Base-by-base conservation (phyloP, 352 stramenopile species). In the Globisporangium paddicum region DNA sequence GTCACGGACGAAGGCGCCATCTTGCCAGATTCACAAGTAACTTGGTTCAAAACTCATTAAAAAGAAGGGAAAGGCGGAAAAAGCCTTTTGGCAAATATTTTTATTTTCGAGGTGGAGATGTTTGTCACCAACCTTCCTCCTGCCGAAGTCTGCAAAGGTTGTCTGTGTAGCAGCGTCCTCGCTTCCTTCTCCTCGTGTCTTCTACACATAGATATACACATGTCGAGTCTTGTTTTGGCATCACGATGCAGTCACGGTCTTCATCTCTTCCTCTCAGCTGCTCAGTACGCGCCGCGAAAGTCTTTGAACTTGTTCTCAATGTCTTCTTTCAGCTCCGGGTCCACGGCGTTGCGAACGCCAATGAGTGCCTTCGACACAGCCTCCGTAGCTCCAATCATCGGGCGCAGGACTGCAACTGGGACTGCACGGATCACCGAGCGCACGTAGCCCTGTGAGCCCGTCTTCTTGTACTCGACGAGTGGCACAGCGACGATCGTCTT, bases 291-390 rank as follows among this genome's bases (percentile, higher is more conserved):
- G 45, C 55, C 63, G 26, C 82, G 77, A 56, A 92, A 89, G 71
- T 95, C 84, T 77, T 96, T 96, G 59, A 95, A 96, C 70, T 96
- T 96, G 71, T 96, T 96, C 71, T 93, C 83, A 46, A 96, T 93
- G 64, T 96, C 85, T 59, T 96, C 86, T 63, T 93, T 96, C 41
- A 95, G 73, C 66, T 96, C 86, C 34, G 86, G 86, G 55, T 95
- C 85, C 52, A 96, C 85, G 3, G 80, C 82, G 56, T 96, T 96
- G 62, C 86, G 84, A 19, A 93, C 85, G 16, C 86, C 86, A 54
- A 95, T 93, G 14, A 96, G 67, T 52, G 86, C 85, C 58, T 93
- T 92, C 41, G 86, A 90, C 58, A 96, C 62, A 46, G 86, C 86
- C 57, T 96, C 86, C 0, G 82, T 92, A 6, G 86, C 86, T 25